These are phyloP conservation scores for Dryas alaskensis DNA, from an alignment of 306 rosid species.

Conservation along the genomic window DNA sequence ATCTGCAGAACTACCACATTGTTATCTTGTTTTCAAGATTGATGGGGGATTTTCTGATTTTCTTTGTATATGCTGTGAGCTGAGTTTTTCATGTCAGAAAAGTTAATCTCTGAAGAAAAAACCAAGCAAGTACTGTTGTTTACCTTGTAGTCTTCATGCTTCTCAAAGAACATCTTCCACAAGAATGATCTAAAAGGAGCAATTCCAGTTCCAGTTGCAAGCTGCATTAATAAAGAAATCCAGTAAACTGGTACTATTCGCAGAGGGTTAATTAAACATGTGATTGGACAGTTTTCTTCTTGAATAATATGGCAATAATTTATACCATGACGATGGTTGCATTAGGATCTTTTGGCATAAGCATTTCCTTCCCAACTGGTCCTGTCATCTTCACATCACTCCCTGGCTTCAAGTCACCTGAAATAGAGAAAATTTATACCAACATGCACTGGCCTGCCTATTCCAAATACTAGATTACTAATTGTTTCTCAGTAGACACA, in stretches of 20 bases:
- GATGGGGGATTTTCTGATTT: neutral
- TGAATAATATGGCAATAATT: conserved; percentile 3
- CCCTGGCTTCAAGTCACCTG: conserved; percentile 95
- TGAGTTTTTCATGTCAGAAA: neutral
- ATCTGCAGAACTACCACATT: neutral
- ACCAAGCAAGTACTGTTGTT: neutral
- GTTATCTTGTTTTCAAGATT: neutral
- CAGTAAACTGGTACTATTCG: neutral
- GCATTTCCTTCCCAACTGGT: conserved; percentile 98
- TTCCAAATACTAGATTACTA: neutral
- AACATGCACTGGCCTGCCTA: neutral
- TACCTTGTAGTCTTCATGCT: conserved; percentile 89
- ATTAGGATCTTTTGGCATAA: conserved; percentile 94
- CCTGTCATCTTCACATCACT: conserved; percentile 80
- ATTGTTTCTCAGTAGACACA: neutral
- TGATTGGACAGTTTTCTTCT: neutral
- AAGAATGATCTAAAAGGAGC: conserved; percentile 92
- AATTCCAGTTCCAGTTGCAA: conserved; percentile 97
- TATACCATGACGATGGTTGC: conserved; percentile 87
- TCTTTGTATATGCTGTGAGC: neutral
- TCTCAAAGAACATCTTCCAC: conserved; percentile 98
- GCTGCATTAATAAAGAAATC: conserved; percentile 41
- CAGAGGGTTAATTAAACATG: neutral
- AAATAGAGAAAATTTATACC: conserved; percentile 9
- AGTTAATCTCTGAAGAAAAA: neutral